Evolutionary conservation across 169 alveolate genomes (phyloP).

Genomic region (Babesia microti): DNA sequence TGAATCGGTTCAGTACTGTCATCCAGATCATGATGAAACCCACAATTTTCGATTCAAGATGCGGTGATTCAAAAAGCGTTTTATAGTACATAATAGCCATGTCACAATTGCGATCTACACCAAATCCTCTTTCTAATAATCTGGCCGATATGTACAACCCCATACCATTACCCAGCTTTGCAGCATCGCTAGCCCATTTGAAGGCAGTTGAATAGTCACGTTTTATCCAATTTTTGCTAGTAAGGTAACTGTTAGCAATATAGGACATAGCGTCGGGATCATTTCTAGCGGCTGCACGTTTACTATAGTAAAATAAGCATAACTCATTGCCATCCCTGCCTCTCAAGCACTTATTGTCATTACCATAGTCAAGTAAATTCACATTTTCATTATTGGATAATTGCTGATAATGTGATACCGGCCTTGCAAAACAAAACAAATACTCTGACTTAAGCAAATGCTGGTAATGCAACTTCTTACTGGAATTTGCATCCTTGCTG

Average conservation of each 20-base stretch:
- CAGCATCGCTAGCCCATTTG: constrained; percentile 29
- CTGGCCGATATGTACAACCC: constrained; percentile 39
- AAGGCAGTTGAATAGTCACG: constrained; percentile 20
- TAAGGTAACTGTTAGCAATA: constrained; percentile 42
- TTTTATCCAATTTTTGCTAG: constrained; percentile 13
- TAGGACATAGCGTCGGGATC: constrained; percentile 23
- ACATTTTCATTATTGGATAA: too few species aligned
- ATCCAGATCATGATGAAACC: constrained; percentile 36
- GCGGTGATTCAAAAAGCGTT: constrained; percentile 12
- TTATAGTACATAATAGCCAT: constrained; percentile 18
- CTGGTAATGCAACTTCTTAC: too few species aligned
- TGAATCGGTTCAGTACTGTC: constrained; percentile 1
- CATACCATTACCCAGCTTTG: constrained; percentile 19
- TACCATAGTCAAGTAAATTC: too few species aligned
- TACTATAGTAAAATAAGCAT: constrained; percentile 31
- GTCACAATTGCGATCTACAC: constrained; percentile 32
- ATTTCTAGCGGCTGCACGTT: constrained; percentile 19
- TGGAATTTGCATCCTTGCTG: too few species aligned
- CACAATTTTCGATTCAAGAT: constrained; percentile 8
- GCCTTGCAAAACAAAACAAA: too few species aligned
- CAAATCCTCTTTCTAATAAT: constrained; percentile 44
- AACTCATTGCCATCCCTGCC: constrained; percentile 1
- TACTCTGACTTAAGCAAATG: too few species aligned
- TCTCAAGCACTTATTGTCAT: background rate
- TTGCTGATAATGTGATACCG: too few species aligned